phyloP scores from a whole-genome alignment of 2,329 filamentous ascomycete species.

The Paradendryphiella salina region DNA sequence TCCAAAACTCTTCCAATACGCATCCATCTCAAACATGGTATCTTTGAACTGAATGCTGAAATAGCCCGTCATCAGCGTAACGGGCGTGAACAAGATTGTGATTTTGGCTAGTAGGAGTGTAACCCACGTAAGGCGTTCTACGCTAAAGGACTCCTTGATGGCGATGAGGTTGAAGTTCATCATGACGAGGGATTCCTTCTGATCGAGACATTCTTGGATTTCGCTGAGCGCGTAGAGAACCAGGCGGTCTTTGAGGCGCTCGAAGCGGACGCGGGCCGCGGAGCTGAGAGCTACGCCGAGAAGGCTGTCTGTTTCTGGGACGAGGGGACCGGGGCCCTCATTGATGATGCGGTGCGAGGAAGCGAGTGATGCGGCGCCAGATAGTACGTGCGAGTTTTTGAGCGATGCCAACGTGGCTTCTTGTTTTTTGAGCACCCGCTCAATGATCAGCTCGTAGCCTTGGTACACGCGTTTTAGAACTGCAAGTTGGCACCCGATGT shows the following conservation, averaged over 20 bases:
- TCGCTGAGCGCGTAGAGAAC: conserved; percentile 64
- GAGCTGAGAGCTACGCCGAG: conserved; percentile 53
- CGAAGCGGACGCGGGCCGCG: conserved; percentile 61
- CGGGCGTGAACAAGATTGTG: conserved; percentile 74
- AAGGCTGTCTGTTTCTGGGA: conserved; percentile 45
- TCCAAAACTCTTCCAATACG: conserved; percentile 71
- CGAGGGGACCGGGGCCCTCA: conserved; percentile 23
- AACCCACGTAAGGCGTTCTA: conserved; percentile 71
- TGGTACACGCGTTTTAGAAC: conserved; percentile 64
- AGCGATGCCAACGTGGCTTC: conserved; percentile 50
- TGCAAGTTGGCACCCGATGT: conserved; percentile 63
- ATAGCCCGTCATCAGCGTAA: conserved; percentile 74
- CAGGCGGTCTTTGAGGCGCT: conserved; percentile 62
- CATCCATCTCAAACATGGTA: conserved; percentile 62
- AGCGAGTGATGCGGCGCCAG: conserved; percentile 35
- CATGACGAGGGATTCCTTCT: conserved; percentile 70
- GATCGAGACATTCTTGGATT: conserved; percentile 65
- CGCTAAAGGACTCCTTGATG: conserved; percentile 72
- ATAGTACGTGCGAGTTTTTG: conserved; percentile 50
- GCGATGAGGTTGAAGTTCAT: conserved; percentile 79
- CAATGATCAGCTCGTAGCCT: conserved; percentile 63
- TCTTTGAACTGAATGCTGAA: conserved; percentile 68
- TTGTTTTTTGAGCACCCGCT: conserved; percentile 58
- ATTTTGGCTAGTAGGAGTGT: conserved; percentile 74
- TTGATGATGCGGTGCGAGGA: conserved; percentile 26